Conservation (phyloP, 495 filamentous ascomycete species). For the Aspergillus ellipticus region DNA sequence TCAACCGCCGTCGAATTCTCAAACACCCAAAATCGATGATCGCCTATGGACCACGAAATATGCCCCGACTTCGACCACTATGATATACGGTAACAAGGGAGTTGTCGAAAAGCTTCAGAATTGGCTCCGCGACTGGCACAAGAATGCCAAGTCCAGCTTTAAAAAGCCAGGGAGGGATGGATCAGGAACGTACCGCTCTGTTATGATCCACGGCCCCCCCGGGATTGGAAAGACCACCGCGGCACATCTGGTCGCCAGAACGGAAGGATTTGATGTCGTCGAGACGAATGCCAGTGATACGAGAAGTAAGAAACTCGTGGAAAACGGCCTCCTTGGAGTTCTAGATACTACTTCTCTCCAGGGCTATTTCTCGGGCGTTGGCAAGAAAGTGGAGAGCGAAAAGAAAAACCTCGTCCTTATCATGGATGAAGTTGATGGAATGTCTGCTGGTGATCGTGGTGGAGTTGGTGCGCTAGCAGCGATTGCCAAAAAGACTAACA, state of each 20-base stretch:
- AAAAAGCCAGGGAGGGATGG: slow-evolving; percentile 77
- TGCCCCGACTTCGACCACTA: slow-evolving; percentile 73
- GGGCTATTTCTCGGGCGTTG: slow-evolving; percentile 86
- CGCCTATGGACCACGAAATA: slow-evolving; percentile 96
- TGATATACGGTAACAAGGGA: slow-evolving; percentile 94
- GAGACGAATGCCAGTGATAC: slow-evolving; percentile 97
- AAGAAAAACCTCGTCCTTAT: slow-evolving; percentile 93
- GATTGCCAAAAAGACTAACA: slow-evolving; percentile 88
- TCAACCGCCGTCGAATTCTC: slow-evolving; percentile 10
- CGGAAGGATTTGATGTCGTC: slow-evolving; percentile 89
- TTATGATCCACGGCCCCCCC: slow-evolving; percentile 91
- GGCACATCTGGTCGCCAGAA: slow-evolving; percentile 86
- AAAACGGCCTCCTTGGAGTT: slow-evolving; percentile 78
- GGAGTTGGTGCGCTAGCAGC: slow-evolving; percentile 92
- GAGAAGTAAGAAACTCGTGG: slow-evolving; percentile 96
- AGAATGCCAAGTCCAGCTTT: slow-evolving; percentile 69
- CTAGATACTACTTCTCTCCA: slow-evolving; percentile 89
- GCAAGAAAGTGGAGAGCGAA: slow-evolving; percentile 68
- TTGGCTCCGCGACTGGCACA: slow-evolving; percentile 83
- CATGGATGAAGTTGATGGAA: slow-evolving; percentile 99
- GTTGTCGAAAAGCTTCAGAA: slow-evolving; percentile 82
- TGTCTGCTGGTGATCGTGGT: slow-evolving; percentile 95
- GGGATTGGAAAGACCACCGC: slow-evolving; percentile 98
- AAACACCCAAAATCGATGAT: slow-evolving; percentile 44
- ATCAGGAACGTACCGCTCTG: slow-evolving; percentile 69